These are phyloP conservation scores for Xylaria multiplex DNA, from an alignment of 2,329 filamentous ascomycete genomes.

Conservation along the genomic window DNA sequence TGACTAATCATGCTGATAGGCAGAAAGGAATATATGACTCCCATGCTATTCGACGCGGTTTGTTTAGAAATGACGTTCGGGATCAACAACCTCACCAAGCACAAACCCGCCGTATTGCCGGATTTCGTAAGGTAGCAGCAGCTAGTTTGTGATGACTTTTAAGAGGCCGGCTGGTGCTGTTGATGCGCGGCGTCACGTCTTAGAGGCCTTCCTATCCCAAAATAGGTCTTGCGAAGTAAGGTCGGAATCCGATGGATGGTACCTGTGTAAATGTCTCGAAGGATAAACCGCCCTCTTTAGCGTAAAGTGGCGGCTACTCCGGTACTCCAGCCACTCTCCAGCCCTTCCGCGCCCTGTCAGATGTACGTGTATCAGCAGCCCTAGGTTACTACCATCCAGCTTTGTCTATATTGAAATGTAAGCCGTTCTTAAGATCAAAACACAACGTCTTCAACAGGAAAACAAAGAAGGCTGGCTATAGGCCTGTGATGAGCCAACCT, in stretches of 20 bases:
- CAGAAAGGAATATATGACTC: constrained; percentile 15
- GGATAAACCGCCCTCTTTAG: background rate
- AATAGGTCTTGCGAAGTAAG: constrained; percentile 23
- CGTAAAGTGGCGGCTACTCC: constrained; percentile 16
- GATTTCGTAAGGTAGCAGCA: background rate
- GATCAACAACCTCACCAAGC: constrained; percentile 12
- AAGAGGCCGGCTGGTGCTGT: constrained; percentile 9
- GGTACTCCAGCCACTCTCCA: constrained; percentile 15
- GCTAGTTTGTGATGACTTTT: constrained; percentile 4
- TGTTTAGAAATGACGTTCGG: constrained; percentile 6
- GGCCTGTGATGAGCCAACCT: background rate
- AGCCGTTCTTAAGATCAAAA: background rate
- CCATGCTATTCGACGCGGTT: constrained; percentile 19
- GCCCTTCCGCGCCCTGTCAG: constrained; percentile 7
- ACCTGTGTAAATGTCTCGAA: background rate
- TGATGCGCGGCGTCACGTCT: constrained; percentile 6
- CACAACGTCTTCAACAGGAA: background rate
- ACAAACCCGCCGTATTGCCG: background rate
- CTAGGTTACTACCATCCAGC: constrained; percentile 9
- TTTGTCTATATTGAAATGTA: constrained; percentile 8
- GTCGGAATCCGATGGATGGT: constrained; percentile 18
- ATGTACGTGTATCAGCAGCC: background rate
- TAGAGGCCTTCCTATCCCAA: constrained; percentile 18
- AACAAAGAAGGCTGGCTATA: background rate
- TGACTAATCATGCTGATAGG: constrained; percentile 14